Evolutionary conservation across 2,329 filamentous ascomycete species (phyloP), one percentile per base, ranked within the genome.

Genomic region (Cyanodermella asteris): DNA sequence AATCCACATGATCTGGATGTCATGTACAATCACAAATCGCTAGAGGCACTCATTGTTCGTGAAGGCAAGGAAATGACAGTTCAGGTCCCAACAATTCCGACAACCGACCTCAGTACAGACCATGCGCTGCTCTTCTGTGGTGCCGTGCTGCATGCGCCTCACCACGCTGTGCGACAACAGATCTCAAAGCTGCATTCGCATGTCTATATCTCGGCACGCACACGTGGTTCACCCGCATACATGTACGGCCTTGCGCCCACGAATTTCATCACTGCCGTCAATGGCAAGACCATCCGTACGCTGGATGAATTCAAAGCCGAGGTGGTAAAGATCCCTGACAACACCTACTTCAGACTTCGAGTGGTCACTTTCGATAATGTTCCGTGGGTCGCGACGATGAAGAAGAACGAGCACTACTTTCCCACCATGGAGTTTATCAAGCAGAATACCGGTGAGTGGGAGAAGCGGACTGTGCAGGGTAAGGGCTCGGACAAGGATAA

Each of bases 341-440:
- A 97, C 43, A 91, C 81, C 2, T 97, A 97, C 51, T 97, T 97
- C 68, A 72, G 87, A 11, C 61, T 97, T 26, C 82, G 84, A 47
- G 80, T 87, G n/a, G 80, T 94, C 47, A 94, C 87, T 0, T 97
- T 97, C 42, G 87, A 97, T 47, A 91, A 90, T 41, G 81, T 97
- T 7, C 84, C 84, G 4, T 97, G 87, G 81, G 81, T 97, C n/a
- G 78, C 90, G 19, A 97, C 87, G 6, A 91, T 97, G 77, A 97
- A 97, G 69, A 94, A 94, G 64, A 93, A 93, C 39, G 84, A 97
- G 45, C 87, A 97, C 50, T 97, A 97, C 47, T 72, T 72, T 51
- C 65, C 67, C 3, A 72, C 69, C 31, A 61, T 68, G 16, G 66
- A 72, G 44, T 71, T 68, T 31, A 41, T 64, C 26, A 71, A 71